Percentiles rank a stretch among this genome's conserved stretches.
Evolutionary conservation across 2,329 filamentous ascomycete species (phyloP).

Genomic region (Neonectria hederae): DNA sequence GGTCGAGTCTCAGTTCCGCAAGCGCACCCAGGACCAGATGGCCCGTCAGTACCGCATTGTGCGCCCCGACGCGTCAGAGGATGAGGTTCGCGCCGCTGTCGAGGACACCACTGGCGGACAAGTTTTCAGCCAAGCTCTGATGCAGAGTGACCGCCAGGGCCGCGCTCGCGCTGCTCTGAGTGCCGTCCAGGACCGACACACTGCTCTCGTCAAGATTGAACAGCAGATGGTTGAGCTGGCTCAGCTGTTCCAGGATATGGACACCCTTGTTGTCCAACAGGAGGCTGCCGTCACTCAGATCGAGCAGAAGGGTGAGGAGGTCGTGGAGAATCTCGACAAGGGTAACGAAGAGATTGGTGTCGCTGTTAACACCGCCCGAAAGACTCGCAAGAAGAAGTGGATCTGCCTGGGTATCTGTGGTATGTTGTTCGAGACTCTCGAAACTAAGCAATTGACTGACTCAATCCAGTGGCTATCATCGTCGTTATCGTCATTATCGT

Average conservation of each 20-base stretch:
- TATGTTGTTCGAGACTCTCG: conserved; percentile 47
- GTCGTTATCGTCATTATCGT: conserved; percentile 62
- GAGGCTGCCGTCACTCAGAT: conserved; percentile 83
- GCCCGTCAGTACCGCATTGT: conserved; percentile 92
- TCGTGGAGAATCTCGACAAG: conserved; percentile 83
- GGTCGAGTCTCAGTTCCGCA: conserved; percentile 81
- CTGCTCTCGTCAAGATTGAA: conserved; percentile 91
- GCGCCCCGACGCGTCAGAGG: conserved; percentile 79
- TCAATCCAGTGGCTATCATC: conserved; percentile 58
- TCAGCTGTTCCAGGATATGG: conserved; percentile 89
- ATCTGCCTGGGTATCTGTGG: conserved; percentile 82
- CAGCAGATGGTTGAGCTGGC: conserved; percentile 87
- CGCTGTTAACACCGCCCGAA: conserved; percentile 84
- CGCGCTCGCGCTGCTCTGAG: conserved; percentile 82
- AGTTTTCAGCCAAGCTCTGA: conserved; percentile 87
- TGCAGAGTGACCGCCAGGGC: conserved; percentile 82
- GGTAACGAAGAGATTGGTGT: conserved; percentile 84
- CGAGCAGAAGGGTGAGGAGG: conserved; percentile 86
- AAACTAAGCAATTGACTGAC: conserved; percentile 38
- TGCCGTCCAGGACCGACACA: conserved; percentile 84
- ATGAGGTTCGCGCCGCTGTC: conserved; percentile 80
- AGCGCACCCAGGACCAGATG: conserved; percentile 83
- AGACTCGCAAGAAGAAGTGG: conserved; percentile 94
- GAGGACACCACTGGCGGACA: conserved; percentile 77
- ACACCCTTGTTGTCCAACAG: conserved; percentile 86